Evolutionary conservation across 176 grass and related monocot genomes (phyloP), one percentile per base, ranked within the genome.

Genomic region (Pontederia crassipes): DNA sequence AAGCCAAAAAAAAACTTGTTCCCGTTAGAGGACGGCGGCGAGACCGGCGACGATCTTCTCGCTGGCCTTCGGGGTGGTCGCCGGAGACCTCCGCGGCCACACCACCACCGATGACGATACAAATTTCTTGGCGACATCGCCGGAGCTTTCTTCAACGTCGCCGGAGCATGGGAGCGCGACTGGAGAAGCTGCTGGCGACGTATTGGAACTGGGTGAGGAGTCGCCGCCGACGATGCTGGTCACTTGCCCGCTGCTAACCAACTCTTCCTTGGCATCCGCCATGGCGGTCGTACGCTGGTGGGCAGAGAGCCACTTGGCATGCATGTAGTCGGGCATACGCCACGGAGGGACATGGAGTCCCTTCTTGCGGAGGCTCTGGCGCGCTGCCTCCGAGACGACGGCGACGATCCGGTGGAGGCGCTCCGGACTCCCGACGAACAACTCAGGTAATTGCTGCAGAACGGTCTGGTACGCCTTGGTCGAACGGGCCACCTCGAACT

Each of bases 331-430:
- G 1, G 74, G 52, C 52, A 62, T 77, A 56, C 80, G 61, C 80
- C 80, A 83, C 8, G 80, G 80, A 2, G 73, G 81, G 73, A 85
- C 82, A 74, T 88, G 81, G 11, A 97, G 81, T 8, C 93, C 93
- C 67, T 91, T 97, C 76, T 97, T 91, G 70, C 84, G 81, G 2
- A 91, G 74, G 71, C 93, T 91, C 79, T 88, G 87, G 64, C 78
- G 29, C 50, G 78, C 81, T 1, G 87, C 81, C 52, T 91, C 93
- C 12, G 81, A 75, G 11, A 82, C 84, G 0, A 91, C 75, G 40
- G 79, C 55, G 16, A 97, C 79, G 70, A 91, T 97, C 76, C 85
- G 61, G 18, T 68, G 81, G 0, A 97, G 77, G 8, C 87, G 81
- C 32, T 88, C 87, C 2, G 84, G 20, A 0, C 81, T 73, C 3